Base-by-base conservation (phyloP, 768 basidiomycete species). In the Cytidiella melzeri region DNA sequence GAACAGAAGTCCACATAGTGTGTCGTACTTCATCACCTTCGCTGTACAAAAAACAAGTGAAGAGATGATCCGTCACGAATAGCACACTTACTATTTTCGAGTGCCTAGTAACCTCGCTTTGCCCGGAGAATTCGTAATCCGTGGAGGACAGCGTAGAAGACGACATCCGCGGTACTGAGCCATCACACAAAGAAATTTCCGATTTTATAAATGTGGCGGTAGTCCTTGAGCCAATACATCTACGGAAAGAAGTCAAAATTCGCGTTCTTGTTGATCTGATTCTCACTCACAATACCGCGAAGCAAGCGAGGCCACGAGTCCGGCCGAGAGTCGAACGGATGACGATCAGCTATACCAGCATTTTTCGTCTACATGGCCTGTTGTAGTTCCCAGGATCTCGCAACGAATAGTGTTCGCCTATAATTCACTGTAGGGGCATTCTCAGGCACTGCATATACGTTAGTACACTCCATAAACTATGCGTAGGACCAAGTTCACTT, bases 151-250 rank as follows among this genome's bases (percentile, higher is more conserved):
- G 80, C 64, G 59, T 96, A 98, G 1, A 74, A 61, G 11, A 74
- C 57, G 15, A 98, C 79, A 2, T 89, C 76, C 3, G 84, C 61
- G 0, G 88, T 84, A 58, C 88, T 86, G 36, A 83, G 66, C 76
- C 85, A 96, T 96, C 96, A 99, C 21, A 95, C 77, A 54, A 94
- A 72, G 0, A 94, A 92, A 63, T 98, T 99, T 2, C 96, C 96
- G 19, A 96, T 75, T 39, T 98, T 78, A 65, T 99, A 99, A 52
- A 99, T 87, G 61, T 99, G 96, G 39, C 80, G 79, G 62, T 97
- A 87, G 53, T 98, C 91, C 67, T 93, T 93, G 39, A 96, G 92
- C 96, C 96, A 98, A 70, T 97, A 98, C 68, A 94, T 96, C 92
- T 93, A 55, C 34, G 36, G 4, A 13, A 15, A 20, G n/a, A n/a